Evolutionary conservation across 2,329 filamentous ascomycete species (phyloP).

Genomic region (Pseudogymnoascus sp.): DNA sequence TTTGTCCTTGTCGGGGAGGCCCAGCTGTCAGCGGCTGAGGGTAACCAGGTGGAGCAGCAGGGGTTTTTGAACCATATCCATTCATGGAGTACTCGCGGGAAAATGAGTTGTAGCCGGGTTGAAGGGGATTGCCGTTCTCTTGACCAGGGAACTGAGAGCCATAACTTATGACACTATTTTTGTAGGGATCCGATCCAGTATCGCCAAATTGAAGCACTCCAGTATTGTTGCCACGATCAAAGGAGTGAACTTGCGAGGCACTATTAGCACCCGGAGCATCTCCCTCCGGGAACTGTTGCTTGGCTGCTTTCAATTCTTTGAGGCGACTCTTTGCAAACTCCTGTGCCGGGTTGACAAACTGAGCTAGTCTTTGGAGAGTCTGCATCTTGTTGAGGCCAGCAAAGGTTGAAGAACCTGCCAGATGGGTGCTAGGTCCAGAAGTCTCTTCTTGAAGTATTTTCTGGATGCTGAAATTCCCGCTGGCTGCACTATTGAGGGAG

Average conservation of each 20-base stretch:
- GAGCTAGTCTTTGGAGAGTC: constrained; percentile 25
- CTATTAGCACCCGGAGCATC: neutral
- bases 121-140: neutral
- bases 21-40: constrained; percentile 30
- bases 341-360: constrained; percentile 26
- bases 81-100: neutral
- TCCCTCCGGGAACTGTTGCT: neutral
- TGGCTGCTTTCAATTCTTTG: constrained; percentile 20
- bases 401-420: constrained; percentile 5
- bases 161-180: neutral
- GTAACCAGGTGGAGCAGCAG: constrained; percentile 18
- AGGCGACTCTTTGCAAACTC: constrained; percentile 20
- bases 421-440: neutral
- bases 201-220: neutral
- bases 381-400: constrained; percentile 28
- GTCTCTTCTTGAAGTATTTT: neutral
- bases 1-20: constrained; percentile 28
- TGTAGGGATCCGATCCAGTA: neutral
- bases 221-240: neutral
- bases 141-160: neutral
- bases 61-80: neutral
- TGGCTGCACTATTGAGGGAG: neutral
- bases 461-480: neutral
- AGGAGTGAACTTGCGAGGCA: neutral
- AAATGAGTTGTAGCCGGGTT: constrained; percentile 1